phyloP scores from a whole-genome alignment of 2,329 filamentous ascomycete genomes.

The Cladosporium sp. region DNA sequence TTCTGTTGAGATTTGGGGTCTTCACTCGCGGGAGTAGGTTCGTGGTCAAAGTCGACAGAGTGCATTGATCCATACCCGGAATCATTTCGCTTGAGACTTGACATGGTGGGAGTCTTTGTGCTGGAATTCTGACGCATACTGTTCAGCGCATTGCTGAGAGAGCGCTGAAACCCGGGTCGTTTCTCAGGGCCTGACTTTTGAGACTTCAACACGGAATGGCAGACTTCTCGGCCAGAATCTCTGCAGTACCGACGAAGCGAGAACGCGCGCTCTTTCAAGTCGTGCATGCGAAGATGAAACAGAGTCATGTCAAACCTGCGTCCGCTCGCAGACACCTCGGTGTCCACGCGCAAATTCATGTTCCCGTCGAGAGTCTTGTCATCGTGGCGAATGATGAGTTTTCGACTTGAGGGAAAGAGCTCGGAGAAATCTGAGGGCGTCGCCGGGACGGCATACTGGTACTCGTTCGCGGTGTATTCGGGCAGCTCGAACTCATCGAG shows the following conservation, averaged over 20 bases:
- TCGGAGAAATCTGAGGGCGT: constrained; percentile 77
- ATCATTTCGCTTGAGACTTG: constrained; percentile 51
- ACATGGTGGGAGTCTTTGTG: constrained; percentile 38
- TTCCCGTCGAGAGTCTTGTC: constrained; percentile 88
- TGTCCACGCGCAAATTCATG: constrained; percentile 92
- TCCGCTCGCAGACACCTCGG: constrained; percentile 57
- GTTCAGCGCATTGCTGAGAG: constrained; percentile 57
- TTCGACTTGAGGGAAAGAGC: constrained; percentile 80
- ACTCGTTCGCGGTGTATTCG: constrained; percentile 57
- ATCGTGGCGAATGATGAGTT: constrained; percentile 81
- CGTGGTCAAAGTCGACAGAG: constrained; percentile 35
- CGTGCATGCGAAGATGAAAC: constrained; percentile 94
- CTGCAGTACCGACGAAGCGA: constrained; percentile 88
- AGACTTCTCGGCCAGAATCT: constrained; percentile 89
- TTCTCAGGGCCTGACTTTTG: constrained; percentile 44
- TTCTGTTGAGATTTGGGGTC: constrained; percentile 32
- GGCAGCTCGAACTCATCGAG: constrained; percentile 54
- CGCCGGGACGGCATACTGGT: constrained; percentile 58
- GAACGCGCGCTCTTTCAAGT: constrained; percentile 80
- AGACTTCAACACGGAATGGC: constrained; percentile 74
- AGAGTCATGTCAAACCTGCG: constrained; percentile 62
- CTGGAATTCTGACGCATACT: constrained; percentile 55
- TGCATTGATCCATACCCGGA: constrained; percentile 55
- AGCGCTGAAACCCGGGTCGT: constrained; percentile 52
- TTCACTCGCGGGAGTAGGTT: constrained; percentile 32